Conservation (phyloP, 306 rosid species). For the Citrullus mucosospermus region DNA sequence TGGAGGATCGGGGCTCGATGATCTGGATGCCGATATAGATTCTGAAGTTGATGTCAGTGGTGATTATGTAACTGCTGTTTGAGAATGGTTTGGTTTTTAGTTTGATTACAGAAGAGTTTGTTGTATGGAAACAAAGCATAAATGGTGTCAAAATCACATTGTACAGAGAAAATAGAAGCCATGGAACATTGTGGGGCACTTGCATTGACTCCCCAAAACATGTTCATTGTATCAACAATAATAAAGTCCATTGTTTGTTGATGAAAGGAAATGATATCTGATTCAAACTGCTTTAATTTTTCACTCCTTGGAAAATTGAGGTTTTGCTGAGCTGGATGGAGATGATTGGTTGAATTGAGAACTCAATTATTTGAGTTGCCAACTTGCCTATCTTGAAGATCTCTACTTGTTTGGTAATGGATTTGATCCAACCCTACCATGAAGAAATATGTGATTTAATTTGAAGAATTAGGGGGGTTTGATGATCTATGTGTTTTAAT, state of each 20-base stretch:
- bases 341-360: neutral
- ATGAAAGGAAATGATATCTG: neutral
- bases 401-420: neutral
- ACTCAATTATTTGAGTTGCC: neutral
- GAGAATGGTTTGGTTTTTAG: neutral
- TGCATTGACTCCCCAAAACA: neutral
- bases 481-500: too few species aligned
- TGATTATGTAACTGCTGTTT: slow-evolving; percentile 12
- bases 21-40: slow-evolving; percentile 36
- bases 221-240: neutral
- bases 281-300: neutral
- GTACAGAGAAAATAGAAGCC: neutral
- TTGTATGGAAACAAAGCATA: neutral
- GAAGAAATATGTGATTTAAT: too few species aligned
- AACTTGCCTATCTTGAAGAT: neutral
- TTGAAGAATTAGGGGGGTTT: too few species aligned
- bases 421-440: neutral
- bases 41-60: slow-evolving; percentile 35
- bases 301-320: neutral
- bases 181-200: neutral
- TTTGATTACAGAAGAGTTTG: neutral
- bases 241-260: neutral
- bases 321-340: neutral
- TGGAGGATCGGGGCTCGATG: slow-evolving; percentile 24
- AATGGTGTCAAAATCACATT: neutral